Evolutionary conservation across 371 early-diverging fungal genomes (phyloP).

Genomic region (Nematocida ausubeli): DNA sequence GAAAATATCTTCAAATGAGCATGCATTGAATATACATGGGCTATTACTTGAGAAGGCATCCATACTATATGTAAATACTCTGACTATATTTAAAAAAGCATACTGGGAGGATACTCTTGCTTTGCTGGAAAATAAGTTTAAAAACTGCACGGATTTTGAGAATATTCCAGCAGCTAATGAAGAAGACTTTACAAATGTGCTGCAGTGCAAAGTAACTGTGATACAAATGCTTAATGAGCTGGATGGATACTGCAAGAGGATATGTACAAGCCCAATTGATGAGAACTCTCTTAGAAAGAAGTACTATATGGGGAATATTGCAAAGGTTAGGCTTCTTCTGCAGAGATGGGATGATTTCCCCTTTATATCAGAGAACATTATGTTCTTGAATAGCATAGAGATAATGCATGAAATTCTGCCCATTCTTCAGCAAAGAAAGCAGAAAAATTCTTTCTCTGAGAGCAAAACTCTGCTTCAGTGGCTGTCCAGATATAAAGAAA

Average conservation of each 20-base stretch:
- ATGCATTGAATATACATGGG: background rate
- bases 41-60: background rate
- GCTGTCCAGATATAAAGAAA: background rate
- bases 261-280: background rate
- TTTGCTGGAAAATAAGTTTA: background rate
- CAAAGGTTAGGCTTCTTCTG: background rate
- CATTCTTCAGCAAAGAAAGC: background rate
- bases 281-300: background rate
- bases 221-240: constrained; percentile 2
- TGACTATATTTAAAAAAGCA: background rate
- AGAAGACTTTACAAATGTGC: background rate
- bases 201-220: background rate
- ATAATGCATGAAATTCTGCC: background rate
- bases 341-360: background rate
- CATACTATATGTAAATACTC: background rate
- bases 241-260: background rate
- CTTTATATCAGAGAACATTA: background rate
- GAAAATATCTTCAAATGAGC: background rate
- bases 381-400: background rate
- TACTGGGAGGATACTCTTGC: background rate
- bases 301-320: background rate
- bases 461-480: background rate
- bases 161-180: background rate
- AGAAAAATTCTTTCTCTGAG: no score
- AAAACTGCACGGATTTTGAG: background rate